Evolutionary conservation across 2,329 filamentous ascomycete species (phyloP), one percentile per base, ranked within the genome.

Genomic region (Pseudohalonectria lignicola): DNA sequence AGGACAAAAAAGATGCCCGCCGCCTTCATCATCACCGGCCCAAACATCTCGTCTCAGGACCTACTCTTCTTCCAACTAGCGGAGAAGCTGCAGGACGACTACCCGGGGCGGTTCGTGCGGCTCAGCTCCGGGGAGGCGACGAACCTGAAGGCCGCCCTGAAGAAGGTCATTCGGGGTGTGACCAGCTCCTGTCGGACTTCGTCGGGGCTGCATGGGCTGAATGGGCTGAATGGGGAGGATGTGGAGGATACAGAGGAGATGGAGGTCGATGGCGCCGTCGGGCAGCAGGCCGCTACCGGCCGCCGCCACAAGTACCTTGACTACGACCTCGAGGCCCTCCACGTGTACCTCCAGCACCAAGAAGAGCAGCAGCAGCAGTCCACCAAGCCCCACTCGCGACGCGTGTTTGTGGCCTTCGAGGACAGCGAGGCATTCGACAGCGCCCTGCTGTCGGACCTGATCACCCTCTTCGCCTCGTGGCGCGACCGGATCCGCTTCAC

Each of bases 371-470:
- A n/a, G n/a, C n/a, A n/a, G n/a, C n/a, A 25, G 5, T 21, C 34
- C 16, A 32, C 4, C 30, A 9, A 31, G 18, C 68, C 71, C 26
- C 54, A 59, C 18, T 69, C 69, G 21, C 59, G 70, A 30, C 75
- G 76, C 47, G 71, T 90, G 9, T 70, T 86, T 37, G 64, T 93
- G 35, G 76, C 81, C 0, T 77, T 92, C 42, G 80, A 87, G 53
- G 85, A 92, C 51, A 86, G 82, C 44, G 86, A 92, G 57, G 84
- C 80, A 1, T 88, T 92, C 51, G 84, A 88, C 48, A 75, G 75
- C 34, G 63, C 63, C 21, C 58, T 92, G n/a, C 61, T 93, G 11
- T 78, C 77, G 1, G 83, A 90, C 41, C 53, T 86, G 26, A 70
- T 90, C 33, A 66, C 69, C 28, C 66, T 88, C 5, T 69, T 90